Base-by-base conservation (phyloP, 2,329 filamentous ascomycete genomes). In the Coleophoma eucalyptorum region DNA sequence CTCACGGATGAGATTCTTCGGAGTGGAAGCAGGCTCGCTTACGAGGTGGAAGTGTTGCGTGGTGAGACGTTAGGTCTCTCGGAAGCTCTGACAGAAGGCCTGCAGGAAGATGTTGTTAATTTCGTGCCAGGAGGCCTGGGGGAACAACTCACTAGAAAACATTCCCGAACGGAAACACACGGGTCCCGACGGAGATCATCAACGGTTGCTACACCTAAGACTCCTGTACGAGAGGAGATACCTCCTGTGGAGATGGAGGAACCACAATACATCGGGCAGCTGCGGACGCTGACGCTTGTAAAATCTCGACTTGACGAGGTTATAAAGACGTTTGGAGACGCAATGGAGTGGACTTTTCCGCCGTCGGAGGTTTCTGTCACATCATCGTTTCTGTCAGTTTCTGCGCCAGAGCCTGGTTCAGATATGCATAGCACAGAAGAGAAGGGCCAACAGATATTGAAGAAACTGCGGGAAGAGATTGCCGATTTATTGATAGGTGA, bases 1-100 rank as follows among this genome's bases (percentile, higher is more conserved):
- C 76, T 97, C 53, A 97, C 94, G 11, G 93, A 99, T 68, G 94
- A 97, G 59, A 97, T 99, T 56, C 71, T 99, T 55, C 83, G 94
- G 51, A 92, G 90, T 62, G 90, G 92, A 21, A 90, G 89, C 57
- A 81, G 93, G 4, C 74, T 99, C 51, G 90, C 92, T 18, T 99
- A 99, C 65, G 90, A 97, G 69, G 93, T 97, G 18, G 93, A 97
- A 69, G 80, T 97, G 16, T 70, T 97, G 45, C 83, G 91, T n/a
- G 92, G 92, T 55, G 92, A 97, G 69, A 88, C 90, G 2, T 72
- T 91, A 43, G 80, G 87, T n/a, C 73, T 97, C 34, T 84, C 85
- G 1, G 92, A 97, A 65, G 79, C 86, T 2, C 73, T 97, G 60
- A 82, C 84, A 5, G 88, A 92, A 57, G 81, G 78, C 0, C 69